Conservation (phyloP, 2,329 filamentous ascomycete species). For the Hirsutella rhossiliensis region DNA sequence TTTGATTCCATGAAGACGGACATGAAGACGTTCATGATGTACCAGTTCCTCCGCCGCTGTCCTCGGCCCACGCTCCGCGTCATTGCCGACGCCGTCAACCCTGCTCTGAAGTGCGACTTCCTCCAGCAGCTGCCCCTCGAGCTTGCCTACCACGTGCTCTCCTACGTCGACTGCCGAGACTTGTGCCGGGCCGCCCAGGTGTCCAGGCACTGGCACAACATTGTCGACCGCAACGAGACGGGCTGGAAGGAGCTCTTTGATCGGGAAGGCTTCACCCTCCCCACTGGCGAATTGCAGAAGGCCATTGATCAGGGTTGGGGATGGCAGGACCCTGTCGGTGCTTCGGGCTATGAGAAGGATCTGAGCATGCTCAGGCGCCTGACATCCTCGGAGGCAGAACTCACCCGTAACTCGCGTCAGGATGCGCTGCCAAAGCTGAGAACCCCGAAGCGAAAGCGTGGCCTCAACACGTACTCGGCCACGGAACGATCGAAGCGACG, state of each 20-base stretch:
- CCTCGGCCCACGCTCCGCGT: constrained; percentile 80
- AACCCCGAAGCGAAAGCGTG: constrained; percentile 45
- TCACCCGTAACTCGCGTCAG: constrained; percentile 27
- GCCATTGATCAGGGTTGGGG: constrained; percentile 92
- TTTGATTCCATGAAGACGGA: constrained; percentile 87
- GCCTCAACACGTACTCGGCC: constrained; percentile 28
- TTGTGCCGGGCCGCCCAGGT: constrained; percentile 87
- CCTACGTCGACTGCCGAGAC: constrained; percentile 74
- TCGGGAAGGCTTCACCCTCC: constrained; percentile 66
- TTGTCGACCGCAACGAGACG: constrained; percentile 86
- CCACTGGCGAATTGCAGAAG: constrained; percentile 69
- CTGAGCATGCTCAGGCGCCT: constrained; percentile 48
- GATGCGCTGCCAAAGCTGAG: constrained; percentile 32
- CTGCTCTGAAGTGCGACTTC: constrained; percentile 90
- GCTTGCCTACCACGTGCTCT: constrained; percentile 75
- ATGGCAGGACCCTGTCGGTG: constrained; percentile 78
- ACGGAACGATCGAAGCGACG: constrained; percentile 43
- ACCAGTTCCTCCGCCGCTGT: constrained; percentile 81
- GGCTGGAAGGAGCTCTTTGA: constrained; percentile 93
- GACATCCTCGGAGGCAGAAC: constrained; percentile 40
- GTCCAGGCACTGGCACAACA: constrained; percentile 83
- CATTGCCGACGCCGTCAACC: constrained; percentile 83
- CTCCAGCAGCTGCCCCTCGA: constrained; percentile 73
- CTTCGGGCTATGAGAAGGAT: constrained; percentile 69
- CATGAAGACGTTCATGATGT: constrained; percentile 94